A percentile compares a stretch with the other conserved stretches of the same genome.
These are phyloP conservation scores for Allium fistulosum DNA, from an alignment of 106 monocot species.

Conservation along the genomic window DNA sequence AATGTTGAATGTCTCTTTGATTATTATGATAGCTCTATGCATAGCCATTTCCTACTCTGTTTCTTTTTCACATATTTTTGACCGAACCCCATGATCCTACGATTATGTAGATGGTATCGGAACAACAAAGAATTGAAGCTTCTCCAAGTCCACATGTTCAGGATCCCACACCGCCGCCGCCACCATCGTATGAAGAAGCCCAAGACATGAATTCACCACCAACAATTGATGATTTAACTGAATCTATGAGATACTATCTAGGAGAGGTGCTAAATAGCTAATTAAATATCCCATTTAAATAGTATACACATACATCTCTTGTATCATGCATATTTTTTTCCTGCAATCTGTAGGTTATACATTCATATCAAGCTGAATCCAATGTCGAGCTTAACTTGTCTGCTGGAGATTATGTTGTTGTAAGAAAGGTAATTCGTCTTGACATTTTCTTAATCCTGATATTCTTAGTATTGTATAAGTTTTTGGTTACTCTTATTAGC, in stretches of 20 bases:
- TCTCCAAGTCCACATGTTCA: slow-evolving; percentile 48
- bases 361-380: slow-evolving; percentile 71
- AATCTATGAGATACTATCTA: slow-evolving; percentile 68
- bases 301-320: too few species aligned
- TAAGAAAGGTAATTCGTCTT: slow-evolving; percentile 48
- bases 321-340: neutral
- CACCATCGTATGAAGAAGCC: slow-evolving; percentile 81
- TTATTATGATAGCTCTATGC: too few species aligned
- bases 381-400: slow-evolving; percentile 77
- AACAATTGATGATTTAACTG: slow-evolving; percentile 31
- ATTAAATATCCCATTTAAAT: neutral
- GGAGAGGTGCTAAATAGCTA: slow-evolving; percentile 54
- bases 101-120: slow-evolving; percentile 44
- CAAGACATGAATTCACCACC: slow-evolving; percentile 30
- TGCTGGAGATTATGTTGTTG: slow-evolving; percentile 72
- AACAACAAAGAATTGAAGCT: slow-evolving; percentile 84
- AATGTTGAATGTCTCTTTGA: too few species aligned
- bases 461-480: neutral
- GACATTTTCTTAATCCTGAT: neutral
- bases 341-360: slow-evolving; percentile 44
- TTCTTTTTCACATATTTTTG: too few species aligned
- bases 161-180: slow-evolving; percentile 52
- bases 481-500: neutral
- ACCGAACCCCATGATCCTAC: too few species aligned
- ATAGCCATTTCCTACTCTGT: too few species aligned